Conservation (phyloP, 495 filamentous ascomycete species). For the Collariella sp. region DNA sequence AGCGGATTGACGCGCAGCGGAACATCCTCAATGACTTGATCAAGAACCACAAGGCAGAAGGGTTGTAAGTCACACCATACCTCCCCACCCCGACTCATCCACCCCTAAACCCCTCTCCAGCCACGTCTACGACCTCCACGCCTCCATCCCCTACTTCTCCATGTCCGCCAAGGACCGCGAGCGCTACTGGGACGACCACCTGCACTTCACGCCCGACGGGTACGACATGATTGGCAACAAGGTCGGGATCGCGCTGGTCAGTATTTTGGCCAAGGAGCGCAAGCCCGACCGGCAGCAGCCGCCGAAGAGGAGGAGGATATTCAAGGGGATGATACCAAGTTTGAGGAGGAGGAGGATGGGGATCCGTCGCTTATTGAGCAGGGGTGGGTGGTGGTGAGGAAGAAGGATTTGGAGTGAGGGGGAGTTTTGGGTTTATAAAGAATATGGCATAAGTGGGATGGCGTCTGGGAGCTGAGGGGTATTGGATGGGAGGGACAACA, state of each 20-base stretch:
- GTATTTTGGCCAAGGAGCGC: constrained; percentile 32
- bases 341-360: constrained; percentile 37
- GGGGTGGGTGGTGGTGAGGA: constrained; percentile 40
- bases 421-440: too few species aligned
- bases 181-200: constrained; percentile 51
- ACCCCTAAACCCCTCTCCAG: constrained; percentile 17
- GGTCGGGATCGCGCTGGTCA: constrained; percentile 41
- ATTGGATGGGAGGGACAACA: not conserved
- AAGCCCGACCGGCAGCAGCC: constrained; percentile 6
- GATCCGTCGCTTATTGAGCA: constrained; percentile 32
- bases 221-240: constrained; percentile 51
- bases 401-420: constrained; percentile 34
- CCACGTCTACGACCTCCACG: constrained; percentile 47
- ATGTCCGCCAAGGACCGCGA: constrained; percentile 35
- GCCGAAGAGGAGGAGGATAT: constrained; percentile 24
- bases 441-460: not conserved
- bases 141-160: constrained; percentile 43
- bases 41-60: constrained; percentile 32
- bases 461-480: constrained; percentile 2
- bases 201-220: constrained; percentile 51
- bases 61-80: constrained; percentile 32
- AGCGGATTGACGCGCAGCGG: constrained; percentile 30
- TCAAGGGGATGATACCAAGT: constrained; percentile 30
- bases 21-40: constrained; percentile 47
- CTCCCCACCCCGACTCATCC: not conserved